These are phyloP conservation scores for Zelonia costaricensis DNA, from an alignment of 208 protist genomes.

Conservation along the genomic window DNA sequence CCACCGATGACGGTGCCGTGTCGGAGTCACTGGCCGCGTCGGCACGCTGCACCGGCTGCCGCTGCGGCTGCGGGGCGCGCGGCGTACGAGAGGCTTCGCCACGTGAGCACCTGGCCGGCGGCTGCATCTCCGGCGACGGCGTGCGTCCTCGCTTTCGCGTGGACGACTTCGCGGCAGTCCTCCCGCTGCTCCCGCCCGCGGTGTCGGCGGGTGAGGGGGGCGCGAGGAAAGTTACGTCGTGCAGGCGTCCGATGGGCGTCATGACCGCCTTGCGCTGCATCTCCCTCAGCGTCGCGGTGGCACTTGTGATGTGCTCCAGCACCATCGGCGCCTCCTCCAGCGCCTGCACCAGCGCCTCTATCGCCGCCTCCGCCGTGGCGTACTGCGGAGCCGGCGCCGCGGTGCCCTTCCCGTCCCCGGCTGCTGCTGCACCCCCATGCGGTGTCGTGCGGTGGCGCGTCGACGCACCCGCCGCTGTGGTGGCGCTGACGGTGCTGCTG, in stretches of 20 bases:
- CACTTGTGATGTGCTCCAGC: slow-evolving; percentile 8
- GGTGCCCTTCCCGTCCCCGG: background rate
- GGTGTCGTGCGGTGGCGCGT: background rate
- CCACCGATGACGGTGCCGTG: too few species aligned
- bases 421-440: background rate
- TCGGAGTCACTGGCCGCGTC: background rate
- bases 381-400: slow-evolving; percentile 5
- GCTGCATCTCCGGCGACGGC: background rate
- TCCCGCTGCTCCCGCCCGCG: background rate
- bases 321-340: slow-evolving; percentile 28
- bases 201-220: too few species aligned
- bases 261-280: slow-evolving; percentile 8
- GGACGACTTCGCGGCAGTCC: background rate
- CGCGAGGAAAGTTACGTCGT: background rate
- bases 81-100: too few species aligned
- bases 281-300: slow-evolving; percentile 7
- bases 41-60: background rate
- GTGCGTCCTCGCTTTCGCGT: slow-evolving; percentile 1
- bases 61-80: too few species aligned
- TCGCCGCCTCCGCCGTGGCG: slow-evolving; percentile 4
- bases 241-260: background rate
- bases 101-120: too few species aligned
- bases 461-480: background rate
- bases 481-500: too few species aligned
- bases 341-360: slow-evolving; percentile 19